Conservation (phyloP, 1,284 basidiomycete species). For the Rhodotorula mucilaginosa region DNA sequence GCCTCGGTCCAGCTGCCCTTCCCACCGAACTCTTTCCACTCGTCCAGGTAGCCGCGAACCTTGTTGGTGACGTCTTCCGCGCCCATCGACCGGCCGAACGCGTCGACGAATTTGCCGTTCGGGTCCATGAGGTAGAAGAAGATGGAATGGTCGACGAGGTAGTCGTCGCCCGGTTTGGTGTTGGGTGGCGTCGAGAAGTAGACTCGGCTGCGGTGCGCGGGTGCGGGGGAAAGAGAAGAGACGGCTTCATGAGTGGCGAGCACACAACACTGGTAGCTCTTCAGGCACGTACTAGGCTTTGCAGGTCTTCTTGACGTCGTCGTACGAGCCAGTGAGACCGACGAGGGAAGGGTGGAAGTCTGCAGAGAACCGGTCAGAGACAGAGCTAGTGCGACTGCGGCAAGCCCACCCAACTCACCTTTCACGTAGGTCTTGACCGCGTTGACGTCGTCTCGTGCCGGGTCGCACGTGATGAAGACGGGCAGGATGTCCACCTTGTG, state of each 20-base stretch:
- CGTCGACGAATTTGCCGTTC: conserved; percentile 88
- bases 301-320: conserved; percentile 81
- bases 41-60: conserved; percentile 55
- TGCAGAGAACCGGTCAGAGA: conserved; percentile 29
- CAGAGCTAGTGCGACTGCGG: not conserved
- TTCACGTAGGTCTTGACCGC: conserved; percentile 57
- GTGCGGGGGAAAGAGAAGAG: not conserved
- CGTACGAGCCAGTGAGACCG: conserved; percentile 83
- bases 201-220: conserved; percentile 60
- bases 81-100: conserved; percentile 82
- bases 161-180: conserved; percentile 71
- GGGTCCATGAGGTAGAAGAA: conserved; percentile 97
- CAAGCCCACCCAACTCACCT: conserved; percentile 44
- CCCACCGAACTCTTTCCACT: conserved; percentile 51
- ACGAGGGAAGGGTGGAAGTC: conserved; percentile 91
- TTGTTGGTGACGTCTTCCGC: conserved; percentile 65
- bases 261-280: not conserved
- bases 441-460: conserved; percentile 76
- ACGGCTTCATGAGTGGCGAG: not conserved
- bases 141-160: conserved; percentile 80
- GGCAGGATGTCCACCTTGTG: conserved; percentile 67
- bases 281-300: conserved; percentile 64
- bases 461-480: conserved; percentile 94
- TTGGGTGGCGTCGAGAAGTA: conserved; percentile 97
- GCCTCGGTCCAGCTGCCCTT: conserved; percentile 29